phyloP scores from a whole-genome alignment of 73 alveolate genomes.

The Paramecium sonneborni region DNA sequence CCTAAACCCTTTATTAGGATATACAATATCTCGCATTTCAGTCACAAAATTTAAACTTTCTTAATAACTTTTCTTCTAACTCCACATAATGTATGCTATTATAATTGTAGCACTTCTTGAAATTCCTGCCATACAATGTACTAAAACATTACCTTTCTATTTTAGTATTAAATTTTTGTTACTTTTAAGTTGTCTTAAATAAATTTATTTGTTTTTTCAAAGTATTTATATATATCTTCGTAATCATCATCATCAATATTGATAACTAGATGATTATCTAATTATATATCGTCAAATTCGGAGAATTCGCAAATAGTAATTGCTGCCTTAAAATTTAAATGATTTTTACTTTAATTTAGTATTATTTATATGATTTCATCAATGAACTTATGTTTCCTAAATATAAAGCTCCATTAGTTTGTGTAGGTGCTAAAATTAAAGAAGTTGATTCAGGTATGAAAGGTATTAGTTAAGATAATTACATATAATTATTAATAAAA shows the following conservation, averaged over 20 bases:
- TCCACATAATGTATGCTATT: slow-evolving; percentile 86
- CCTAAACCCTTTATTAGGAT: slow-evolving; percentile 87
- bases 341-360: background rate
- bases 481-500: background rate
- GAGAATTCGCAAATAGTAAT: background rate
- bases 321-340: background rate
- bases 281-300: background rate
- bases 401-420: background rate
- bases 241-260: background rate
- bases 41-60: slow-evolving; percentile 78
- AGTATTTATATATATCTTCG: background rate
- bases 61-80: slow-evolving; percentile 73
- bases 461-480: background rate
- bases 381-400: background rate
- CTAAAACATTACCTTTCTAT: slow-evolving; percentile 66
- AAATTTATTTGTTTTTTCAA: background rate
- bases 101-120: slow-evolving; percentile 91
- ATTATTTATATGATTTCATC: background rate
- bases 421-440: background rate
- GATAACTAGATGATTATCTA: background rate
- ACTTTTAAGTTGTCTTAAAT: background rate
- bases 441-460: background rate
- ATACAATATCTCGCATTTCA: slow-evolving; percentile 77
- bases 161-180: background rate
- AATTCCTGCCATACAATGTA: slow-evolving; percentile 91